Conservation (phyloP, 2,329 filamentous ascomycete genomes). For the Aspergillus floridensis region DNA sequence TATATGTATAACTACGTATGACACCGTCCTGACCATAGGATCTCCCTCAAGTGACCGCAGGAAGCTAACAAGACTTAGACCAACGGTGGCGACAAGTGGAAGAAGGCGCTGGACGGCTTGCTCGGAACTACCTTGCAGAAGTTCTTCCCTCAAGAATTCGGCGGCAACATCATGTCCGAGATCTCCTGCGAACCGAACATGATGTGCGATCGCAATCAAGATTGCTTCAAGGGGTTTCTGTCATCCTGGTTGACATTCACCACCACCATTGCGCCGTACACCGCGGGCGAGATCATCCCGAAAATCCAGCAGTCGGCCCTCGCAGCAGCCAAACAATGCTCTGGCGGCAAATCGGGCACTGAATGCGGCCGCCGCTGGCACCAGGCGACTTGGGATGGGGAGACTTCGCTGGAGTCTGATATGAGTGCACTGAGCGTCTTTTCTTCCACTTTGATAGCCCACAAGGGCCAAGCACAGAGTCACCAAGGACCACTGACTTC, state of each 20-base stretch:
- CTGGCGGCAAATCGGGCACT: slow-evolving; percentile 53
- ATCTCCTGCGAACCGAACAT: slow-evolving; percentile 61
- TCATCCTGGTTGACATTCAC: slow-evolving; percentile 64
- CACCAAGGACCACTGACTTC: slow-evolving; percentile 38
- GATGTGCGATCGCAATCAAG: slow-evolving; percentile 69
- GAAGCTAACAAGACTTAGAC: slow-evolving; percentile 32
- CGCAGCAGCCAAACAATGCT: slow-evolving; percentile 64
- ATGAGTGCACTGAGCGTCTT: slow-evolving; percentile 42
- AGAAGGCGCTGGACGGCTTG: slow-evolving; percentile 55
- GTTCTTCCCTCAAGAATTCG: slow-evolving; percentile 52
- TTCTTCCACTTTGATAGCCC: slow-evolving; percentile 29
- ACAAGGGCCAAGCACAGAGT: slow-evolving; percentile 28
- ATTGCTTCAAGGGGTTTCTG: slow-evolving; percentile 70
- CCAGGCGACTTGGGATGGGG: slow-evolving; percentile 36
- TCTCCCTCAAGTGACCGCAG: too few species aligned
- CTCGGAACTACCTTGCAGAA: slow-evolving; percentile 48
- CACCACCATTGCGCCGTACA: slow-evolving; percentile 62
- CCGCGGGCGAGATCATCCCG: slow-evolving; percentile 54
- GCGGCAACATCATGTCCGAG: slow-evolving; percentile 62
- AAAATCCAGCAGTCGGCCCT: slow-evolving; percentile 58
- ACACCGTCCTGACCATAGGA: background rate
- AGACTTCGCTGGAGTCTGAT: slow-evolving; percentile 39
- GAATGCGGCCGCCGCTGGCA: slow-evolving; percentile 55
- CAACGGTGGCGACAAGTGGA: slow-evolving; percentile 53
- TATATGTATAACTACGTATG: slow-evolving; percentile 56